These are phyloP conservation scores for Cercospora nicotianae DNA, from an alignment of 2,329 filamentous ascomycete genomes.

Conservation along the genomic window DNA sequence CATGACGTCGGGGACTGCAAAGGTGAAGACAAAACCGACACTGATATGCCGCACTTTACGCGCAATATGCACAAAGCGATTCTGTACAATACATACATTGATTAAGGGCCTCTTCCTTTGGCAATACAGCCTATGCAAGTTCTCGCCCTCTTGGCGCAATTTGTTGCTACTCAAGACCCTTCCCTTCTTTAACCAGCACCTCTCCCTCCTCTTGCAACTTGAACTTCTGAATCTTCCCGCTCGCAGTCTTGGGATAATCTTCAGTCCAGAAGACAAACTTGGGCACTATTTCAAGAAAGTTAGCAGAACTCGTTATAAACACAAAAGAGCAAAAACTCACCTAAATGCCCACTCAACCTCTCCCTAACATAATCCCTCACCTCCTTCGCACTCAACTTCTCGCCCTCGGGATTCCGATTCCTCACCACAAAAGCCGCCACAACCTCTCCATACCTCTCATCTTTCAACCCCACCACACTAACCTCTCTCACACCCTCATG, in stretches of 20 bases:
- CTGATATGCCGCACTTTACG: not conserved
- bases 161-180: slow-evolving; percentile 25
- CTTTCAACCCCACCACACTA: slow-evolving; percentile 79
- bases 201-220: slow-evolving; percentile 70
- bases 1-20: not conserved
- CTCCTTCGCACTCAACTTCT: slow-evolving; percentile 56
- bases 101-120: too few relatives aligned
- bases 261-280: slow-evolving; percentile 86
- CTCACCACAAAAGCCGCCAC: slow-evolving; percentile 80
- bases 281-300: slow-evolving; percentile 58
- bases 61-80: not conserved
- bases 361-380: slow-evolving; percentile 71
- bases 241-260: slow-evolving; percentile 90
- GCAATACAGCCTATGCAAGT: not conserved
- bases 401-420: slow-evolving; percentile 39
- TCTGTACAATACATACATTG: not conserved
- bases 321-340: slow-evolving; percentile 43
- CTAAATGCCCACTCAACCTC: slow-evolving; percentile 69
- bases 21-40: too few relatives aligned
- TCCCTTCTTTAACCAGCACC: slow-evolving; percentile 47
- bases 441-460: slow-evolving; percentile 79
- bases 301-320: not conserved
- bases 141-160: not conserved
- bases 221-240: slow-evolving; percentile 96
- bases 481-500: slow-evolving; percentile 71